A percentile compares a stretch with the other conserved stretches of the same genome.
phyloP scores from a whole-genome alignment of 1,284 basidiomycete species.

The Anthracocystis walkeri region DNA sequence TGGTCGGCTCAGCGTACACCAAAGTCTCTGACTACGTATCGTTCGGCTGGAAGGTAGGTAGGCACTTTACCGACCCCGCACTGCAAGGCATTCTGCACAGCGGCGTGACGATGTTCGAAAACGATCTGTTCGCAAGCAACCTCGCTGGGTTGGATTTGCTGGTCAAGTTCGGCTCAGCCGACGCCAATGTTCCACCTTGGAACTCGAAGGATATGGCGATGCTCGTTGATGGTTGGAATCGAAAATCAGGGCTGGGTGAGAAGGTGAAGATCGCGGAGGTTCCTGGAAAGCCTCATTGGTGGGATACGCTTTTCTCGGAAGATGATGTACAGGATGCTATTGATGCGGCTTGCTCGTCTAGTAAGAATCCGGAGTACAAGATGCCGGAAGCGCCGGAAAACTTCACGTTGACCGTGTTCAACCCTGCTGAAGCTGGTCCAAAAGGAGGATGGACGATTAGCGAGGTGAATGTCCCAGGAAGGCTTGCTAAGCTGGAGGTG shows the following conservation, averaged over 20 bases:
- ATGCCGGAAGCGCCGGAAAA: slow-evolving; percentile 28
- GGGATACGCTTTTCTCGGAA: slow-evolving; percentile 75
- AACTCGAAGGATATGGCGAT: slow-evolving; percentile 78
- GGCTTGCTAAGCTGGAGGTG: slow-evolving; percentile 43
- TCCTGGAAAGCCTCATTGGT: slow-evolving; percentile 78
- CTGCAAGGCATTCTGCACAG: slow-evolving; percentile 79
- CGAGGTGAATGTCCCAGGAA: slow-evolving; percentile 75
- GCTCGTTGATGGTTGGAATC: slow-evolving; percentile 74
- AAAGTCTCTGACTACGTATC: slow-evolving; percentile 83
- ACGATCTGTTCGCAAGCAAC: slow-evolving; percentile 85
- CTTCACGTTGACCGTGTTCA: slow-evolving; percentile 78
- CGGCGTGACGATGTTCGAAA: slow-evolving; percentile 83
- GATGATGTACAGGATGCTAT: slow-evolving; percentile 73
- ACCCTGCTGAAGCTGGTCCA: slow-evolving; percentile 77
- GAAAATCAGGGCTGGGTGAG: slow-evolving; percentile 62
- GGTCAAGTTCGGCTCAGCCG: slow-evolving; percentile 80
- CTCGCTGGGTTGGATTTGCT: slow-evolving; percentile 77
- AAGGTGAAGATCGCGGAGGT: slow-evolving; percentile 74
- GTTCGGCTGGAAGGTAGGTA: slow-evolving; percentile 74
- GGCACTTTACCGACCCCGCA: slow-evolving; percentile 81
- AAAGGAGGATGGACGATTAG: slow-evolving; percentile 77
- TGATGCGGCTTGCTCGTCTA: slow-evolving; percentile 16
- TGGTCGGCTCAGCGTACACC: slow-evolving; percentile 35
- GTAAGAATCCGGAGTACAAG: slow-evolving; percentile 19
- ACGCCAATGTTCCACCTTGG: slow-evolving; percentile 84